A percentile compares a stretch with the other conserved stretches of the same genome.
Evolutionary conservation across 108 stramenopile genomes (phyloP).

Genomic region (Skeletonema potamos): DNA sequence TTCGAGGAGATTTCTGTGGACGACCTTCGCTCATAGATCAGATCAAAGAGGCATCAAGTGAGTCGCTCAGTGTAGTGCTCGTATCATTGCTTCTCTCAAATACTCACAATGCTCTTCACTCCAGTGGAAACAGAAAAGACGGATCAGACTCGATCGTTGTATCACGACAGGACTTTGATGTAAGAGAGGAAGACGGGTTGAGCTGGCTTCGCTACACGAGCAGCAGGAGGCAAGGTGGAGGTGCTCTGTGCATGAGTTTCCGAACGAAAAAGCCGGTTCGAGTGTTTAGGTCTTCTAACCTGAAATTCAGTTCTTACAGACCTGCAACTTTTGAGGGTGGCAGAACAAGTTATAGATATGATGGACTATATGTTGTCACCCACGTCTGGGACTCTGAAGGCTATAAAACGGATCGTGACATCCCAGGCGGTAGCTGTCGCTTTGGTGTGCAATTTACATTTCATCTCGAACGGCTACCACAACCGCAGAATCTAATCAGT

Average conservation of each 20-base stretch:
- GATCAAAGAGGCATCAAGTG: conserved; percentile 52
- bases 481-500: background rate
- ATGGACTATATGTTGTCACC: conserved; percentile 37
- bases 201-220: conserved; percentile 38
- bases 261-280: conserved; percentile 14
- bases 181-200: conserved; percentile 44
- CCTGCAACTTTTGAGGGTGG: conserved; percentile 22
- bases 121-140: conserved; percentile 24
- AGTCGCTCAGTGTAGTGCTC: no score
- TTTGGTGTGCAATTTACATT: conserved; percentile 22
- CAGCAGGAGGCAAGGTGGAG: conserved; percentile 29
- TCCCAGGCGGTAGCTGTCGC: conserved; percentile 7
- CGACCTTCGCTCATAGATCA: conserved; percentile 13
- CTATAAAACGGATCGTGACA: background rate
- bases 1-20: conserved; percentile 15
- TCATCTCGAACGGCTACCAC: conserved; percentile 15
- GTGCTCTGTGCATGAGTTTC: conserved; percentile 29
- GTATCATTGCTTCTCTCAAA: no score
- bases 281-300: conserved; percentile 40
- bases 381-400: conserved; percentile 14
- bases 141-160: conserved; percentile 61
- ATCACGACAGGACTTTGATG: conserved; percentile 30
- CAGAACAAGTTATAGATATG: conserved; percentile 39
- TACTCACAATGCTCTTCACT: no score
- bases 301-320: conserved; percentile 16